Conservation (phyloP, 371 early-diverging fungal species). For the Blakeslea trispora region DNA sequence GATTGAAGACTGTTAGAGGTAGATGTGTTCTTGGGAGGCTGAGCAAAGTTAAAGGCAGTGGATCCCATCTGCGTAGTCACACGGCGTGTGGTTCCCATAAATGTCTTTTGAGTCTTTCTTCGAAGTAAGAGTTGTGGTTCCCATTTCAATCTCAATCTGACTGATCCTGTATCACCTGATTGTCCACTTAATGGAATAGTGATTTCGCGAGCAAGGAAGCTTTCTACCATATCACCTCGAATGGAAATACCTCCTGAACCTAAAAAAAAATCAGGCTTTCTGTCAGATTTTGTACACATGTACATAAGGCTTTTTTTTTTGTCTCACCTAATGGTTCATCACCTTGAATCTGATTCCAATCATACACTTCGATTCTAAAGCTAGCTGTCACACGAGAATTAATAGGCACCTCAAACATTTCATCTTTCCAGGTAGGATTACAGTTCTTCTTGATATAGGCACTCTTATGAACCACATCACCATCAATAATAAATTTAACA, state of each 20-base stretch:
- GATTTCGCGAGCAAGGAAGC: conserved; percentile 37
- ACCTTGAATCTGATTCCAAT: conserved; percentile 77
- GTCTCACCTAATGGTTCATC: conserved; percentile 59
- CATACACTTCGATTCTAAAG: conserved; percentile 75
- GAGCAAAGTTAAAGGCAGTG: conserved; percentile 25
- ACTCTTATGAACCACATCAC: conserved; percentile 78
- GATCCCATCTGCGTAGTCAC: conserved; percentile 27
- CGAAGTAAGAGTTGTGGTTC: conserved; percentile 44
- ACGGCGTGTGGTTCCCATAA: conserved; percentile 26
- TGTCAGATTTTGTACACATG: too few relatives aligned
- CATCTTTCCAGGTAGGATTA: conserved; percentile 83
- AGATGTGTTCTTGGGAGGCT: conserved; percentile 10
- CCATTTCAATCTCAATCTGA: conserved; percentile 46
- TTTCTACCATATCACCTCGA: conserved; percentile 44
- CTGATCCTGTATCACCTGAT: conserved; percentile 33
- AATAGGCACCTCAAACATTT: conserved; percentile 71
- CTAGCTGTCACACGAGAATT: conserved; percentile 58
- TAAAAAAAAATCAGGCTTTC: conserved; percentile 3
- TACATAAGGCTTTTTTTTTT: neutral
- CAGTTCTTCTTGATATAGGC: conserved; percentile 75
- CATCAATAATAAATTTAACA: conserved; percentile 71
- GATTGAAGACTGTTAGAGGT: neutral
- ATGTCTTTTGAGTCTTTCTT: conserved; percentile 40
- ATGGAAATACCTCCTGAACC: conserved; percentile 49
- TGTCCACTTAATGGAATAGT: conserved; percentile 44